phyloP scores from a whole-genome alignment of 2,329 filamentous ascomycete species.

The Chaetomium sp. region DNA sequence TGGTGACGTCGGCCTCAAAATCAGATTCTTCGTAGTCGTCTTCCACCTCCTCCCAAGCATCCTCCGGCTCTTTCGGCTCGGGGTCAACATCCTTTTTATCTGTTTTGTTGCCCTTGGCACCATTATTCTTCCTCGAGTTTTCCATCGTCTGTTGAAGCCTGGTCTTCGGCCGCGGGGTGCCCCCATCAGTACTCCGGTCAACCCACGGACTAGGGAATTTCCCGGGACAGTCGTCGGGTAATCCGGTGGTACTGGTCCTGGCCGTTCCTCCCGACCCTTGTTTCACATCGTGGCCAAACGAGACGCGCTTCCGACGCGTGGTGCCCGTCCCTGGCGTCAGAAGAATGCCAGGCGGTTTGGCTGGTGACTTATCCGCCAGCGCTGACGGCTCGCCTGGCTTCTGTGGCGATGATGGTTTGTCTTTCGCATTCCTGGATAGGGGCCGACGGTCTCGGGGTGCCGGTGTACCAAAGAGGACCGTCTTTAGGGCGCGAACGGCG shows the following conservation, averaged over 20 bases:
- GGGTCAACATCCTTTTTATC: constrained; percentile 15
- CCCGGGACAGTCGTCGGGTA: constrained; percentile 27
- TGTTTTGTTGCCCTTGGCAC: constrained; percentile 2
- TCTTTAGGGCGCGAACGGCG: constrained; percentile 58
- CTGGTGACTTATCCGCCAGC: constrained; percentile 35
- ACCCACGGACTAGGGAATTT: constrained; percentile 28
- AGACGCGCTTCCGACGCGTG: constrained; percentile 56
- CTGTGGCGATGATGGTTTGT: constrained; percentile 23
- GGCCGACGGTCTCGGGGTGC: constrained; percentile 29
- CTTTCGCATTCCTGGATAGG: constrained; percentile 15
- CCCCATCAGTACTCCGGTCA: constrained; percentile 16
- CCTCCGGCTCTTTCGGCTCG: constrained; percentile 28
- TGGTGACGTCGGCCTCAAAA: constrained; percentile 55
- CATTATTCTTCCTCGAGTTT: constrained; percentile 31
- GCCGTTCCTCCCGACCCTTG: constrained; percentile 33
- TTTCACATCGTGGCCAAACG: constrained; percentile 53
- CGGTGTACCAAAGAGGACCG: constrained; percentile 57
- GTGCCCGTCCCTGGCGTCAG: constrained; percentile 58
- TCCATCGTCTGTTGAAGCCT: constrained; percentile 42
- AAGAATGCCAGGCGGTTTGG: constrained; percentile 52
- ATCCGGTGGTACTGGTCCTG: constrained; percentile 23
- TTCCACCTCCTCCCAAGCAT: constrained; percentile 49
- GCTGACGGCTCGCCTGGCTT: constrained; percentile 7
- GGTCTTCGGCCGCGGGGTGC: constrained; percentile 32
- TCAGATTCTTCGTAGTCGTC: constrained; percentile 35